Evolutionary conservation across 805 yeast genomes (phyloP).

Genomic region (Hanseniaspora pseudoguilliermondii): DNA sequence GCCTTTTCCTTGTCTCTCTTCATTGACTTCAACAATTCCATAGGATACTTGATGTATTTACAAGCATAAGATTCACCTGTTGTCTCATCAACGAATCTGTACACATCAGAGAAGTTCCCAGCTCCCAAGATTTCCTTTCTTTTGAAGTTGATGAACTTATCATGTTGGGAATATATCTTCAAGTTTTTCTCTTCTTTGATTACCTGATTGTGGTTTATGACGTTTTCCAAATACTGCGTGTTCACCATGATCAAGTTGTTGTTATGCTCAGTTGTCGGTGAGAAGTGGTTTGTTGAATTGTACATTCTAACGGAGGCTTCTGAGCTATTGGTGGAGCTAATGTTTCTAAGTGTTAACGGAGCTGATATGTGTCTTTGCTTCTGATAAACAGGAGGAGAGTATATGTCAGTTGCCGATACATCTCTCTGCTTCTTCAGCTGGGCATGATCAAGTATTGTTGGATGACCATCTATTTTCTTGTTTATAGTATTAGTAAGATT

Average conservation of each 20-base stretch:
- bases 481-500: conserved; percentile 6
- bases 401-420: not conserved
- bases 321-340: not conserved
- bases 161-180: not conserved
- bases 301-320: not conserved
- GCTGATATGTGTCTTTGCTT: conserved; percentile 10
- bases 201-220: not conserved
- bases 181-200: conserved; percentile 4
- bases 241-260: not conserved
- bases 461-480: conserved; percentile 7
- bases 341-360: not conserved
- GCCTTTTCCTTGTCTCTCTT: conserved; percentile 18
- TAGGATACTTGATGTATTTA: conserved; percentile 43
- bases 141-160: conserved; percentile 24
- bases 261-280: conserved; percentile 8
- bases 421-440: not conserved
- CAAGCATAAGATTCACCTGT: conserved; percentile 42
- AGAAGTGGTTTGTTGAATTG: conserved; percentile 7
- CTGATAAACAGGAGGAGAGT: not conserved
- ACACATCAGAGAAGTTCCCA: conserved; percentile 60
- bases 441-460: not conserved
- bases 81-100: conserved; percentile 29
- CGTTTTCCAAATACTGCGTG: conserved; percentile 4
- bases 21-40: conserved; percentile 19
- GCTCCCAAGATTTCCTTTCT: conserved; percentile 39